Conservation (phyloP, 2,329 filamentous ascomycete genomes). For the Xylariaceae sp. region DNA sequence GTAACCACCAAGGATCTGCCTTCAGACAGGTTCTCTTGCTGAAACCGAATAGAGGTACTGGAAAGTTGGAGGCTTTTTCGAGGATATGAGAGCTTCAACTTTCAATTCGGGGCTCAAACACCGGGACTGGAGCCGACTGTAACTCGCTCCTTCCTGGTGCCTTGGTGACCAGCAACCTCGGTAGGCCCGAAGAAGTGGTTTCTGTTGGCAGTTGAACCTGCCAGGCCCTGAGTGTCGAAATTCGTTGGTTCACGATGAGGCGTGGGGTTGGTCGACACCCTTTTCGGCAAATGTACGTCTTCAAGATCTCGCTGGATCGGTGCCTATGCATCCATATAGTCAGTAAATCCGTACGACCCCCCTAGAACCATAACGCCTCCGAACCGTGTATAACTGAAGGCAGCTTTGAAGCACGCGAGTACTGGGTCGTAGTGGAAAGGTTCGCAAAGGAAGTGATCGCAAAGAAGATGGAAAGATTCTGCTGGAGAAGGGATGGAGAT, state of each 20-base stretch:
- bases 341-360: neutral
- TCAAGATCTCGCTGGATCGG: neutral
- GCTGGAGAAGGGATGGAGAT: no score
- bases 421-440: no score
- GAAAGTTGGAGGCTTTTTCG: neutral
- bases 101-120: neutral
- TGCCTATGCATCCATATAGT: neutral
- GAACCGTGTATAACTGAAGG: no score
- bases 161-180: neutral
- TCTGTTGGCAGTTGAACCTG: neutral
- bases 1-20: no score
- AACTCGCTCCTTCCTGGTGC: neutral
- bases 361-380: no score
- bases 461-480: no score
- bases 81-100: neutral
- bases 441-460: no score
- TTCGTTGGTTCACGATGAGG: neutral
- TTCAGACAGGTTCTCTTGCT: no score
- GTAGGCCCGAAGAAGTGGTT: neutral
- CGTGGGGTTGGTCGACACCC: neutral
- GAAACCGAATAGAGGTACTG: no score
- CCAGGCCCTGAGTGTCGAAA: neutral
- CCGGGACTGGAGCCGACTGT: neutral
- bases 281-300: neutral
- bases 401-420: no score